Evolutionary conservation across 331 rosid species (phyloP).

Genomic region (Stylosanthes scabra): DNA sequence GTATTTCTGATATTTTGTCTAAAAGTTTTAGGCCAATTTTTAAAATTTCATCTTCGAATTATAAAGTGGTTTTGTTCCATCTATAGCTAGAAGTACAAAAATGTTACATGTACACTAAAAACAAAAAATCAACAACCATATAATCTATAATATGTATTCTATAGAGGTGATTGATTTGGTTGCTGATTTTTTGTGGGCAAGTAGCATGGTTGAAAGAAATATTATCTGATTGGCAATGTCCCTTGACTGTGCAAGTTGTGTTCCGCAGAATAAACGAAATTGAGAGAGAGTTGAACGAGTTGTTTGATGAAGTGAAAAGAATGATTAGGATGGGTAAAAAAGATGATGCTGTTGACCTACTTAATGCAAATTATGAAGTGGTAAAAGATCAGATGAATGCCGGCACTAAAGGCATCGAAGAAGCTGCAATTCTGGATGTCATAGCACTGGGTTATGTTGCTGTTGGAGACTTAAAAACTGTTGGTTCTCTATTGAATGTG

Average conservation of each 20-base stretch:
- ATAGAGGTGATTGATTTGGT: too few relatives aligned
- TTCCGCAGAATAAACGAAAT: conserved; percentile 41
- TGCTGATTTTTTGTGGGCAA: too few relatives aligned
- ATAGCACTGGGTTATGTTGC: conserved; percentile 82
- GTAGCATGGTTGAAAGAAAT: too few relatives aligned
- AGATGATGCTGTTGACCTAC: conserved; percentile 67
- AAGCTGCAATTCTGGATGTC: conserved; percentile 79
- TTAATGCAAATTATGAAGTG: conserved; percentile 81
- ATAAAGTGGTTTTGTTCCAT: conserved; percentile 1
- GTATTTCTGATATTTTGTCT: conserved; percentile 10
- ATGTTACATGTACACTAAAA: too few relatives aligned
- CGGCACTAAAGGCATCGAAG: conserved; percentile 73
- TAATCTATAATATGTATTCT: too few relatives aligned
- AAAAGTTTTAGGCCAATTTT: background rate
- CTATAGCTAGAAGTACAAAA: background rate
- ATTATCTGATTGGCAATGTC: conserved; percentile 38
- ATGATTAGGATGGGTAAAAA: conserved; percentile 69
- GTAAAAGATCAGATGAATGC: conserved; percentile 74
- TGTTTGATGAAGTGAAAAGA: conserved; percentile 74
- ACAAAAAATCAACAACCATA: too few relatives aligned
- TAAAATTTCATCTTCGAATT: conserved; percentile 1
- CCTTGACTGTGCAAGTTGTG: conserved; percentile 38
- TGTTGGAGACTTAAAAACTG: conserved; percentile 72
- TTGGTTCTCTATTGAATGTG: conserved; percentile 56
- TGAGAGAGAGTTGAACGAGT: conserved; percentile 76